Percentiles rank a stretch among this genome's conserved stretches.
These are phyloP conservation scores for Solanum sejunctum DNA, from an alignment of 257 asterid genomes.

Conservation along the genomic window DNA sequence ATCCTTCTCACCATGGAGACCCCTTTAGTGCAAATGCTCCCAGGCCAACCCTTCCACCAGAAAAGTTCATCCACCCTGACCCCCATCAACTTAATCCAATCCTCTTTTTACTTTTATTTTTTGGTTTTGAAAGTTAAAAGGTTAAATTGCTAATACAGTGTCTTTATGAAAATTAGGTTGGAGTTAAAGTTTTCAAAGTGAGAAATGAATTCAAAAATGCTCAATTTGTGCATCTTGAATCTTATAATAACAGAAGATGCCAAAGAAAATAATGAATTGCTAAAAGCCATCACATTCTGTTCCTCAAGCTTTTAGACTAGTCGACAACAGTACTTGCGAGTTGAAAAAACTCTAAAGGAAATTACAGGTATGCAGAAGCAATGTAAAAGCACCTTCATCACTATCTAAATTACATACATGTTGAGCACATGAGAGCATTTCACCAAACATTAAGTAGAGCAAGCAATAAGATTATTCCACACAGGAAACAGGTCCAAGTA, in stretches of 20 bases:
- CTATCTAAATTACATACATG: background rate
- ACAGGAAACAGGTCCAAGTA: background rate
- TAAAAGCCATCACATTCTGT: background rate
- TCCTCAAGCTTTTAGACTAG: background rate
- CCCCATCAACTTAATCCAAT: background rate
- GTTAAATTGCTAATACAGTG: background rate
- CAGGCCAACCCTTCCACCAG: background rate
- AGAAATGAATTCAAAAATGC: background rate
- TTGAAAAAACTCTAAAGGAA: background rate
- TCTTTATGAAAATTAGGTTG: background rate
- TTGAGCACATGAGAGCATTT: background rate
- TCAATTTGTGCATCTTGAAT: background rate
- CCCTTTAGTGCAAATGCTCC: background rate
- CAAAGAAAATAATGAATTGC: background rate
- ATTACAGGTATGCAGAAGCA: background rate
- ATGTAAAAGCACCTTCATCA: background rate
- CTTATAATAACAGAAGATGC: background rate
- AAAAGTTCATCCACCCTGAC: background rate
- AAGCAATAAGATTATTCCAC: background rate
- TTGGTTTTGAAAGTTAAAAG: background rate
- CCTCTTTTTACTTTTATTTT: background rate
- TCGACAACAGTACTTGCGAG: background rate
- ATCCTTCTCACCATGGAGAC: background rate
- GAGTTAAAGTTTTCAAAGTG: background rate
- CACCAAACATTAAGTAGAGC: background rate